Percentiles rank a stretch among this genome's conserved stretches.
Conservation (phyloP, 768 basidiomycete genomes). For the Aureoboletus auriporus region DNA sequence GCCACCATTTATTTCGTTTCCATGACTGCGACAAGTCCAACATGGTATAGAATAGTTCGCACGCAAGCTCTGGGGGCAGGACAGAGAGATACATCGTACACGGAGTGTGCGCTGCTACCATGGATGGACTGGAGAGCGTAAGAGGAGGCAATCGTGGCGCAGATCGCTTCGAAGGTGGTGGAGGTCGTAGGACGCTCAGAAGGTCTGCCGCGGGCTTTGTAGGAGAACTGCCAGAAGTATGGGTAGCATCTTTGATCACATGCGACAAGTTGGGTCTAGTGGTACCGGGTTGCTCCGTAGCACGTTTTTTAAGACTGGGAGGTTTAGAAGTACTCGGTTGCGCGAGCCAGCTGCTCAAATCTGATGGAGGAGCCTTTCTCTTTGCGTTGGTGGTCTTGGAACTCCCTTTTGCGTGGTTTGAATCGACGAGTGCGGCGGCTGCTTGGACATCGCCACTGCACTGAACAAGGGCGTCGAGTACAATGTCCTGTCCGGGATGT, state of each 20-base stretch:
- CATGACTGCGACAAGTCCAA: slow-evolving; percentile 55
- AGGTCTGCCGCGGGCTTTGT: slow-evolving; percentile 41
- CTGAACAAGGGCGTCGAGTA: slow-evolving; percentile 58
- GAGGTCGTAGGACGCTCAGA: slow-evolving; percentile 53
- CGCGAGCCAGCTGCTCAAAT: slow-evolving; percentile 55
- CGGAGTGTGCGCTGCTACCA: slow-evolving; percentile 68
- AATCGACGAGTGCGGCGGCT: slow-evolving; percentile 42
- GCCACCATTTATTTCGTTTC: slow-evolving; percentile 80
- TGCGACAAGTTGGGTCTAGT: background rate
- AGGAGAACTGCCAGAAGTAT: slow-evolving; percentile 11
- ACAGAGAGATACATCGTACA: slow-evolving; percentile 70
- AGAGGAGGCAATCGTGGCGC: slow-evolving; percentile 50
- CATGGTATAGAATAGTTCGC: slow-evolving; percentile 71
- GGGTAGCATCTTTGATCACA: slow-evolving; percentile 17
- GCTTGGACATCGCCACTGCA: slow-evolving; percentile 53
- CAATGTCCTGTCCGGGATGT: slow-evolving; percentile 33
- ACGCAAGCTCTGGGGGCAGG: slow-evolving; percentile 74
- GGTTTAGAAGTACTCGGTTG: slow-evolving; percentile 18
- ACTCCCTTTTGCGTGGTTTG: slow-evolving; percentile 10
- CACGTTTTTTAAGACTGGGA: slow-evolving; percentile 18
- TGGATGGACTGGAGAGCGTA: slow-evolving; percentile 53
- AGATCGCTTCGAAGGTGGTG: slow-evolving; percentile 35
- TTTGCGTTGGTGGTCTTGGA: slow-evolving; percentile 23
- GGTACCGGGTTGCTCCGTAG: slow-evolving; percentile 1
- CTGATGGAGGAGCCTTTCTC: slow-evolving; percentile 46